Evolutionary conservation across 2,329 filamentous ascomycete species (phyloP), one percentile per base, ranked within the genome.

Genomic region (Claviceps citrina): DNA sequence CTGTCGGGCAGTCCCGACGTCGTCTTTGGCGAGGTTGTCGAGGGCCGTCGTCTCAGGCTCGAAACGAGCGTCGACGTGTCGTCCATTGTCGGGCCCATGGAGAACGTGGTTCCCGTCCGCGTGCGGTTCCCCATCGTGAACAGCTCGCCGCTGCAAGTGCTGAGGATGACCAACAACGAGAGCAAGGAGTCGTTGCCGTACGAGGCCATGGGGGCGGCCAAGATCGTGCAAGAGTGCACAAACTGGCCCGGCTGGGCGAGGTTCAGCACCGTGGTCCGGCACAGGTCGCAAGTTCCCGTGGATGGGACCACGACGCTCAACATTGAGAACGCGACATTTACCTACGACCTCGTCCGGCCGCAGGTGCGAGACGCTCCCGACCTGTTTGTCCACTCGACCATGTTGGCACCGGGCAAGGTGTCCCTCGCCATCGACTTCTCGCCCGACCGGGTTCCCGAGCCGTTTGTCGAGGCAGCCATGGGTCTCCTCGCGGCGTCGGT

Each of bases 241-340:
- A 50, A 63, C 5, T 75, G 71, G 68, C 61, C 68, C 0, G 59
- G 64, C 22, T 73, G 69, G 61, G 68, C 66, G 3, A 64, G 62
- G 1, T 70, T 74, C 52, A 70, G 69, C 54, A 70, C 67, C 3
- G 54, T 73, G 2, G 64, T 76, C 2, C 65, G 73, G 36, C 70
- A 76, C 44, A 61, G 66, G 30, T 40, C 46, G 1, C 48, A 47
- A 3, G 28, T 43, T 9, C 46, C 47, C 2, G 40, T 49, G 12
- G 59, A 63, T 33, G 61, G 61, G 4, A 56, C 59, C 5, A 58
- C 57, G 4, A 62, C 61, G 7, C 50, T 71, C 48, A 62, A 63
- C 43, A 60, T 72, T 2, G 66, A 64, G 2, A 54, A 59, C 13
- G 61, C 65, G 2, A 56, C 58, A 0, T 71, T 69, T 50, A 64